Base-by-base conservation (phyloP, 805 yeast genomes). In the Priceomyces castillae region DNA sequence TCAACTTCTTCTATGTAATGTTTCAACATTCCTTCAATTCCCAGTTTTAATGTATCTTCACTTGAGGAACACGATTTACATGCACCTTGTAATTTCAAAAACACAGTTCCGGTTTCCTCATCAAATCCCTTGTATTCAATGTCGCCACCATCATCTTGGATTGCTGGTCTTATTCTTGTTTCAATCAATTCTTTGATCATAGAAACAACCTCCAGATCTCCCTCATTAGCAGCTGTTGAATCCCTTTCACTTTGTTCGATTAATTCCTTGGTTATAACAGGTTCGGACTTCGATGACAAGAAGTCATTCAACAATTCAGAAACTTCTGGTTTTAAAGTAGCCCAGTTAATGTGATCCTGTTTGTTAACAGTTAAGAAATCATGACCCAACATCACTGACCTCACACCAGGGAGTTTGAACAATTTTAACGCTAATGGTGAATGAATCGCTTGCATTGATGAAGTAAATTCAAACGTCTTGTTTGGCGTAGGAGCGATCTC, bases 1-100 rank as follows among this genome's bases (percentile, higher is more conserved):
- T 80, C 77, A 25, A 94, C 97, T 59, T 94, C 99, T 59, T 95
- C 99, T 30, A 95, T 92, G 61, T 94, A 94, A 66, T 92, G 97
- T 71, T 81, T 89, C 59, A 94, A 74, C 99, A 94, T 94, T n/a
- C 90, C 80, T 64, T 94, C 97, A 47, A 94, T 94, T 25, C 99
- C 99, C 56, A 90, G 81, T 66, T 90, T 92, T 59, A 94, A 73
- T 1, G 99, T 94, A 50, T 90, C 94, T 49, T 88, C 88, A 57
- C 95, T 85, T 6, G 90, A 76, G 3, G 95, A 89, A 56, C 99
- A 94, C 1, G 95, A 79, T 42, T 95, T 84, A 67, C 99, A 94
- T 6, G 99, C 98, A 39, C 99, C 99, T 55, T 88, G 90, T 37
- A 94, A 71, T 61, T 86, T 89, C 54, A 94, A 78, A 61, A 80